Base-by-base conservation (phyloP, 2,329 filamentous ascomycete species). In the Hypoxylon sp. region DNA sequence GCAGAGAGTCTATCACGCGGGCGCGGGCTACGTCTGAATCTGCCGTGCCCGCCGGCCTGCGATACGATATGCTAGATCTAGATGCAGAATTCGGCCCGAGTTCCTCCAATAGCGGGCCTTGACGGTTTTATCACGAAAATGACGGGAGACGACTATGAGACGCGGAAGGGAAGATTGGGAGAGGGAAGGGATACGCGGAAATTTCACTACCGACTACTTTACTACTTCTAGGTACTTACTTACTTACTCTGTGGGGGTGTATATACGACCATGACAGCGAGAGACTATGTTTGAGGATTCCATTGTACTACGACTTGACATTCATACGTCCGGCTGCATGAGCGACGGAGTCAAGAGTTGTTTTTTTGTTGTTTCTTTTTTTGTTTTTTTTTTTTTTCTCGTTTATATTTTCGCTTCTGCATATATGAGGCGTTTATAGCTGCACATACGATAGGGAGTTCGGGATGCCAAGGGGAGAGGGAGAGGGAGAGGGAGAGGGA, bases 11-110 rank as follows among this genome's bases (percentile, higher is more conserved):
- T 36, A 28, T 49, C 19, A 68, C 60, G 30, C 67, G 71, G 32
- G 70, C 63, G 50, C 70, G 74, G 32, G 70, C 72, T 4, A 66
- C 71, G 56, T 75, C 74, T 9, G 73, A 75, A 49, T 70, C 72
- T 2, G 63, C 67, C 25, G 52, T 70, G 13, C 6, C 53, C 46
- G 28, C n/a, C 19, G 6, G 3, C n/a, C 48, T 38, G 6, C 48
- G 56, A 21, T 25, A 38, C 11, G 55, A 50, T 17, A n/a, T 43
- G 38, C 17, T 43, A 43, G 38, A 11, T 46, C 19, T 67, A 2
- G 65, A 73, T 50, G 38, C 51, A 28, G 74, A 74, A 13, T 71
- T 74, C 21, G 69, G 73, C 9, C 69, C 64, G 5, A 32, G 55
- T 53, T 71, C 71, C 21, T 65, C 63, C 7, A 61, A 58, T 17